Base-by-base conservation (phyloP, 2,329 filamentous ascomycete genomes). In the Diplodia seriata region DNA sequence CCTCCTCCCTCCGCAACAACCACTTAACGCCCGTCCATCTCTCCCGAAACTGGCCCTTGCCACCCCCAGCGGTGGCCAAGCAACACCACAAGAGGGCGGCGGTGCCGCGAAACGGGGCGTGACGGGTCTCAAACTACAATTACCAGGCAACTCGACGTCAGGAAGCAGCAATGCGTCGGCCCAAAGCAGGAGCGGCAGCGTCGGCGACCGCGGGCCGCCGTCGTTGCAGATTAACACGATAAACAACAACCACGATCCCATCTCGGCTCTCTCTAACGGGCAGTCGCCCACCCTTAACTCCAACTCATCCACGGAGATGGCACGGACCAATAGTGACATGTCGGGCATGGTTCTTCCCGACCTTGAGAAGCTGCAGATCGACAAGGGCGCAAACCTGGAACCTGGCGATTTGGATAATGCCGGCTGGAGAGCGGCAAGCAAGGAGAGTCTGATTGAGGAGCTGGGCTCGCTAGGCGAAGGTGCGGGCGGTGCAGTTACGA, bases 361-460 rank as follows among this genome's bases (percentile, higher is more conserved):
- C 73, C 89, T 97, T 68, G 93, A 96, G 71, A 90, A 94, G 78
- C 80, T 97, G 73, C 91, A 88, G 61, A 78, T 95, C 55, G 93
- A 97, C 72, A 93, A 90, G 79, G 93, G 93, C 43, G 86, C 92
- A 71, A 91, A 90, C 29, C 82, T 94, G 49, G 95, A 99, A 78
- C 94, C 97, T 4, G 94, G 97, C 74, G 94, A 98, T 72, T 82
- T 99, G 59, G 94, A 98, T 76, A 94, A 97, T 74, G 92, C 97
- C 70, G 93, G 93, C 23, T 99, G 95, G 95, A 89, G 91, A 76
- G 94, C 96, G 63, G 95, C 94, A 12, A 97, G 93, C 76, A 87
- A 91, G 78, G 92, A 97, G 76, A 91, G 92, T 72, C 88, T 93
- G 74, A 96, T 99, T 70, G 84, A 91, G 61, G 93, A 99, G 80